Percentiles rank a stretch among this genome's conserved stretches.
Evolutionary conservation across 2,329 filamentous ascomycete species (phyloP).

Genomic region (Monilinia vaccinii-corymbosi): DNA sequence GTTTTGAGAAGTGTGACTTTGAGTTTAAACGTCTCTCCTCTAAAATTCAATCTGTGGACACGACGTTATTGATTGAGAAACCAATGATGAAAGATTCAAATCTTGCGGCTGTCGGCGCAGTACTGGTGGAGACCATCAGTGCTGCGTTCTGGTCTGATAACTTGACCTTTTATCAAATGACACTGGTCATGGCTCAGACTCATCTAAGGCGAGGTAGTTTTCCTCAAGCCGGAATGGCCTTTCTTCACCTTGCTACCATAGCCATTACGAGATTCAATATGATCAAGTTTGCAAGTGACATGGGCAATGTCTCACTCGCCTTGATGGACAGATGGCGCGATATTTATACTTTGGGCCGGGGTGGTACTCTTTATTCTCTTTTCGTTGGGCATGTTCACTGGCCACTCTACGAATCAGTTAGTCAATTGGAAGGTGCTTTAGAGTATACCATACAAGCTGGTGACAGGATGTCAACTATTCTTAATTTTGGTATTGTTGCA

Average conservation of each 20-base stretch:
- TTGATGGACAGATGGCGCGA: constrained; percentile 56
- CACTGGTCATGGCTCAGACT: constrained; percentile 56
- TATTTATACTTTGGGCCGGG: constrained; percentile 56
- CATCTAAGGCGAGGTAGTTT: constrained; percentile 56
- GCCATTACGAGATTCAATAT: constrained; percentile 62
- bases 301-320: constrained; percentile 53
- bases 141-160: constrained; percentile 67
- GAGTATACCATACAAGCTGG: constrained; percentile 58
- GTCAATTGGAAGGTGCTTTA: constrained; percentile 54
- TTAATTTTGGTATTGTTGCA: constrained; percentile 60
- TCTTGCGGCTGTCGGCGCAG: constrained; percentile 56
- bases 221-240: constrained; percentile 59
- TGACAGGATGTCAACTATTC: constrained; percentile 61
- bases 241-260: constrained; percentile 59
- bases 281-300: constrained; percentile 56
- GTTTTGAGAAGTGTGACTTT: constrained; percentile 67
- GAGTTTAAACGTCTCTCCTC: constrained; percentile 58
- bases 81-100: constrained; percentile 40
- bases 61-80: constrained; percentile 37
- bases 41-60: constrained; percentile 50
- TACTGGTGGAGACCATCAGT: constrained; percentile 60
- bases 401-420: constrained; percentile 48
- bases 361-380: constrained; percentile 58
- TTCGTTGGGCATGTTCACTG: constrained; percentile 63
- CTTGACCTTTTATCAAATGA: constrained; percentile 63